Evolutionary conservation across 2,329 filamentous ascomycete genomes (phyloP).

Genomic region (Eutypa lata): DNA sequence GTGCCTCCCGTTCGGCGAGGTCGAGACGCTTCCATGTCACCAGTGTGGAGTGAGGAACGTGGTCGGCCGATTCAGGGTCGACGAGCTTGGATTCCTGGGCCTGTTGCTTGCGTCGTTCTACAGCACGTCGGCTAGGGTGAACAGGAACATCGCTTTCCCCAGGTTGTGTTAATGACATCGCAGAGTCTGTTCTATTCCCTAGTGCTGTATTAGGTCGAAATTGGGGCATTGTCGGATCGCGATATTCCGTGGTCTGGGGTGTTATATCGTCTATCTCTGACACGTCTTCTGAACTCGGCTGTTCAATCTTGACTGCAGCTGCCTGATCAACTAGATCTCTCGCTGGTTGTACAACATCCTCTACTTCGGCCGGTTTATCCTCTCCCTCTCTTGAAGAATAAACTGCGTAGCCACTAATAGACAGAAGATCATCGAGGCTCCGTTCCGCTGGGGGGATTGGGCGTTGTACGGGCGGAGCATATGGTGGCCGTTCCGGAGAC

Average conservation of each 20-base stretch:
- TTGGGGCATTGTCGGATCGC: constrained; percentile 66
- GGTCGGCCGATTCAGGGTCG: constrained; percentile 23
- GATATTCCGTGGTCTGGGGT: constrained; percentile 22
- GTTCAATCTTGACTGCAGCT: constrained; percentile 9
- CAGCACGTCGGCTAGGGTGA: not conserved
- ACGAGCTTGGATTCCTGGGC: constrained; percentile 6
- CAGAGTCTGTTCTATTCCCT: constrained; percentile 9
- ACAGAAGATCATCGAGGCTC: constrained; percentile 39
- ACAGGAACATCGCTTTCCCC: not conserved
- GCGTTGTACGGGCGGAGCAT: constrained; percentile 2
- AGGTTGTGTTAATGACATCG: too few species aligned
- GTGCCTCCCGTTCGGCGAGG: constrained; percentile 65
- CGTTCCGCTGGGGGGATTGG: constrained; percentile 21
- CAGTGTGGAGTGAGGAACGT: constrained; percentile 34
- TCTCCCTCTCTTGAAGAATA: constrained; percentile 19
- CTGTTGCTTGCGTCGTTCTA: not conserved
- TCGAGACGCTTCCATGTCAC: constrained; percentile 55
- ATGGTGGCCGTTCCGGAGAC: constrained; percentile 8
- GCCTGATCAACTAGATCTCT: constrained; percentile 2
- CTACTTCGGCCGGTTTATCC: constrained; percentile 11
- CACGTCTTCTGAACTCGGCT: constrained; percentile 15
- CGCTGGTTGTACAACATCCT: constrained; percentile 8
- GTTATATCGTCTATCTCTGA: constrained; percentile 4
- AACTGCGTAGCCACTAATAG: constrained; percentile 43
- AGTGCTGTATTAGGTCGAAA: constrained; percentile 56